Evolutionary conservation across 805 yeast species (phyloP).

Genomic region (Tetrapisispora taiwanensis): DNA sequence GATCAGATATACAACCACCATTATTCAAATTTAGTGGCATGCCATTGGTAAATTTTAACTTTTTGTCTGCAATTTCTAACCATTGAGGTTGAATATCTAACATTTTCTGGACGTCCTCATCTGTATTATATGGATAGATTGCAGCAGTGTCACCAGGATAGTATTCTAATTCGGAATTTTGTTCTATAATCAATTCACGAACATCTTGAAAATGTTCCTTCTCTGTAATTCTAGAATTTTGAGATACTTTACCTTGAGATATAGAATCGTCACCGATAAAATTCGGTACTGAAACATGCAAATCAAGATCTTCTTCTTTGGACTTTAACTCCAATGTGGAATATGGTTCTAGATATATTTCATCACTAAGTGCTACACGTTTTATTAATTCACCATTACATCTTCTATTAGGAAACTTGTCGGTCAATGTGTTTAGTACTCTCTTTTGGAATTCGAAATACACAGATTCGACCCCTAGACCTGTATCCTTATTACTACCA

Average conservation of each 20-base stretch:
- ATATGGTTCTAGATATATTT: conserved; percentile 22
- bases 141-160: conserved; percentile 76
- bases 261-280: conserved; percentile 12
- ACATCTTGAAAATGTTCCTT: conserved; percentile 85
- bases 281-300: neutral
- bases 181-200: conserved; percentile 43
- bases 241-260: conserved; percentile 36
- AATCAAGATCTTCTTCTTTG: neutral
- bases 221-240: conserved; percentile 55
- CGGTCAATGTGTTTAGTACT: conserved; percentile 32
- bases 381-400: conserved; percentile 11
- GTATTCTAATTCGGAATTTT: conserved; percentile 28
- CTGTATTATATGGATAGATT: conserved; percentile 65
- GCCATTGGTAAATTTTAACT: conserved; percentile 26
- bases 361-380: conserved; percentile 18
- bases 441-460: conserved; percentile 63
- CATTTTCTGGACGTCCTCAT: conserved; percentile 51
- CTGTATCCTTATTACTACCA: conserved; percentile 35
- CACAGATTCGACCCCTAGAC: conserved; percentile 51
- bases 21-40: conserved; percentile 29
- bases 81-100: conserved; percentile 59
- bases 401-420: conserved; percentile 30
- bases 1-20: conserved; percentile 50
- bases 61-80: conserved; percentile 57
- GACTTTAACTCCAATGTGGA: conserved; percentile 12